Evolutionary conservation across 1,284 basidiomycete species (phyloP).

Genomic region (Porodaedalea pini): DNA sequence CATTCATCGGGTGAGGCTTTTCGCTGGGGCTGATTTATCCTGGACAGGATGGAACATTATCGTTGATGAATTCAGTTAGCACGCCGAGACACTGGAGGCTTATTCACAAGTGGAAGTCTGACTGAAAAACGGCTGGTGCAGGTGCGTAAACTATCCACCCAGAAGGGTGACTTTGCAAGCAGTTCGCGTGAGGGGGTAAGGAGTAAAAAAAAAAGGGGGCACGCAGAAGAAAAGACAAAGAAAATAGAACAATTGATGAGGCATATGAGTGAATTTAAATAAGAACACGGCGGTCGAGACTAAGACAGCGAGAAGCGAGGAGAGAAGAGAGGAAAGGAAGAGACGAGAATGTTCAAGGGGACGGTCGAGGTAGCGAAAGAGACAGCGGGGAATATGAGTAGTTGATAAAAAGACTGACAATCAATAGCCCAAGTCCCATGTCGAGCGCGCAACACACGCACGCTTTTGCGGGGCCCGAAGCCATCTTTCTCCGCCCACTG

Average conservation of each 20-base stretch:
- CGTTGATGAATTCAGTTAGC: too few species aligned
- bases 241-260: not conserved
- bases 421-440: slow-evolving; percentile 57
- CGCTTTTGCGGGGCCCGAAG: slow-evolving; percentile 31
- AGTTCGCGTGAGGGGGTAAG: too few species aligned
- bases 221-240: slow-evolving; percentile 3
- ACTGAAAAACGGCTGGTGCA: too few species aligned
- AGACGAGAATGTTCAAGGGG: slow-evolving; percentile 5
- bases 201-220: too few species aligned
- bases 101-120: too few species aligned
- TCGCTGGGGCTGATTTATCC: too few species aligned
- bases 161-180: too few species aligned
- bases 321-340: slow-evolving; percentile 9
- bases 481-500: slow-evolving; percentile 40
- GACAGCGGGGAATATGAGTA: slow-evolving; percentile 28
- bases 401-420: slow-evolving; percentile 51
- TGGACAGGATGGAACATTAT: too few species aligned
- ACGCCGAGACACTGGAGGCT: too few species aligned
- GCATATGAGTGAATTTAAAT: slow-evolving; percentile 16
- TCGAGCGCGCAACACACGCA: slow-evolving; percentile 15
- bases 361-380: slow-evolving; percentile 6
- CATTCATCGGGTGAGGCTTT: too few species aligned
- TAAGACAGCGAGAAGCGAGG: slow-evolving; percentile 2
- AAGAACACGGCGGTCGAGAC: not conserved
- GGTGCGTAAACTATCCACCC: too few species aligned